phyloP scores from a whole-genome alignment of 148 eudicot species.

The Chenopodium formosanum region DNA sequence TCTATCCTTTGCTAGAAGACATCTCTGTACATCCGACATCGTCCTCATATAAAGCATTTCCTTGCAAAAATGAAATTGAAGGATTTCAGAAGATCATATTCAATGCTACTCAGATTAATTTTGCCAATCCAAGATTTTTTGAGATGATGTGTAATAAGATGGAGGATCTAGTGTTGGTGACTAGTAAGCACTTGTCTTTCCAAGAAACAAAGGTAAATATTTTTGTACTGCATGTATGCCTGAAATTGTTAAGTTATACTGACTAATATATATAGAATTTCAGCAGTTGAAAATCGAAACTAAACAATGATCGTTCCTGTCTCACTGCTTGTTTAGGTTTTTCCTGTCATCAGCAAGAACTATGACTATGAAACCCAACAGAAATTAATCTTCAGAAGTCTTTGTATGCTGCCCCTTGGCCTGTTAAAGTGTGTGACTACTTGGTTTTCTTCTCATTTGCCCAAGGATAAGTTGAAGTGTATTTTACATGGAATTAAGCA shows the following conservation, averaged over 20 bases:
- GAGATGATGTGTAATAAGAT: slow-evolving; percentile 53
- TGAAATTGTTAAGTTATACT: neutral
- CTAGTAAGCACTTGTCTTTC: slow-evolving; percentile 46
- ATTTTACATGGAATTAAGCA: slow-evolving; percentile 47
- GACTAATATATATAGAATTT: neutral
- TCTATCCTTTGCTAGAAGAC: slow-evolving; percentile 49
- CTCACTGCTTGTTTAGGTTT: slow-evolving; percentile 44
- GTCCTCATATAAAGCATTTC: slow-evolving; percentile 32
- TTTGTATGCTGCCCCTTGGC: slow-evolving; percentile 78
- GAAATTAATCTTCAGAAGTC: slow-evolving; percentile 51
- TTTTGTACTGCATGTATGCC: neutral
- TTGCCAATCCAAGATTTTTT: slow-evolving; percentile 36
- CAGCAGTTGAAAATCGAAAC: neutral
- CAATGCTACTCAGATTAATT: slow-evolving; percentile 32
- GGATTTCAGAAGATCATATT: slow-evolving; percentile 54
- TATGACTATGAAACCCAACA: slow-evolving; percentile 57
- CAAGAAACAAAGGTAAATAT: slow-evolving; percentile 68
- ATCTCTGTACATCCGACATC: slow-evolving; percentile 31
- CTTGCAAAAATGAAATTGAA: slow-evolving; percentile 51
- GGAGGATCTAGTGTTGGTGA: slow-evolving; percentile 44
- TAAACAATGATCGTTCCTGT: neutral
- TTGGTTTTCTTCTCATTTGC: slow-evolving; percentile 75
- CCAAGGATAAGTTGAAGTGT: slow-evolving; percentile 55
- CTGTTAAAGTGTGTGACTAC: slow-evolving; percentile 63
- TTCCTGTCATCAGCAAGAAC: slow-evolving; percentile 51